Conservation (phyloP, 2,329 filamentous ascomycete species). For the Fragosphaeria purpurea region DNA sequence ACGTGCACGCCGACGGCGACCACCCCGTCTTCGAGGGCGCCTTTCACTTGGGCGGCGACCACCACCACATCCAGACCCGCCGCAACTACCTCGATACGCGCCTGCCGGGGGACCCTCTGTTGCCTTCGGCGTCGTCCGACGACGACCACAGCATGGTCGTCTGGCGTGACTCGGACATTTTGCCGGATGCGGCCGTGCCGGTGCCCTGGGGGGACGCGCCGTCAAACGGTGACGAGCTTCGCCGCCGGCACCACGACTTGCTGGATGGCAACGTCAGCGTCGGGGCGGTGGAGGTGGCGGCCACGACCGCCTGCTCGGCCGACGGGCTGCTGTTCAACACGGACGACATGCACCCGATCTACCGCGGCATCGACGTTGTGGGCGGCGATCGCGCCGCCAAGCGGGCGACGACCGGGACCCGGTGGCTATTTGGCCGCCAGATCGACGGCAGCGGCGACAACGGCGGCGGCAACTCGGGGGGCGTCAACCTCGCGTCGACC, state of each 20-base stretch:
- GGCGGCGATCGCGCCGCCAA: slow-evolving; percentile 37
- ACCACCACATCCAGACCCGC: slow-evolving; percentile 76
- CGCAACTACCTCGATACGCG: slow-evolving; percentile 65
- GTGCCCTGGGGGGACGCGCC: slow-evolving; percentile 30
- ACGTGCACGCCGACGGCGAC: slow-evolving; percentile 64
- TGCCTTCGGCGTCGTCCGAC: slow-evolving; percentile 49
- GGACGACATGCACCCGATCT: slow-evolving; percentile 60
- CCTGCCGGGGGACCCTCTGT: slow-evolving; percentile 58
- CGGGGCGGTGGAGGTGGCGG: not conserved
- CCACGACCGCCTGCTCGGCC: slow-evolving; percentile 50
- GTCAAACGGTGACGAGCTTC: slow-evolving; percentile 26
- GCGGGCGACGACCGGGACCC: slow-evolving; percentile 26
- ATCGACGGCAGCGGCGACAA: slow-evolving; percentile 50
- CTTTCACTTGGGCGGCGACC: slow-evolving; percentile 69
- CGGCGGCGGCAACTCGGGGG: slow-evolving; percentile 66
- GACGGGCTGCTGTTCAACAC: slow-evolving; percentile 73
- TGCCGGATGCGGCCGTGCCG: slow-evolving; percentile 47
- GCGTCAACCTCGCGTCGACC: slow-evolving; percentile 64
- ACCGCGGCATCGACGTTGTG: slow-evolving; percentile 38
- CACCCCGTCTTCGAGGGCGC: slow-evolving; percentile 81
- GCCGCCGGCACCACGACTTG: slow-evolving; percentile 19
- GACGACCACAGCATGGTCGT: slow-evolving; percentile 67
- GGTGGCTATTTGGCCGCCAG: slow-evolving; percentile 61
- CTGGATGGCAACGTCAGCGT: not conserved
- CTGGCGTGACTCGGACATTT: slow-evolving; percentile 83